Evolutionary conservation across 1,284 basidiomycete genomes (phyloP).

Genomic region (Ganoderma multipileum): DNA sequence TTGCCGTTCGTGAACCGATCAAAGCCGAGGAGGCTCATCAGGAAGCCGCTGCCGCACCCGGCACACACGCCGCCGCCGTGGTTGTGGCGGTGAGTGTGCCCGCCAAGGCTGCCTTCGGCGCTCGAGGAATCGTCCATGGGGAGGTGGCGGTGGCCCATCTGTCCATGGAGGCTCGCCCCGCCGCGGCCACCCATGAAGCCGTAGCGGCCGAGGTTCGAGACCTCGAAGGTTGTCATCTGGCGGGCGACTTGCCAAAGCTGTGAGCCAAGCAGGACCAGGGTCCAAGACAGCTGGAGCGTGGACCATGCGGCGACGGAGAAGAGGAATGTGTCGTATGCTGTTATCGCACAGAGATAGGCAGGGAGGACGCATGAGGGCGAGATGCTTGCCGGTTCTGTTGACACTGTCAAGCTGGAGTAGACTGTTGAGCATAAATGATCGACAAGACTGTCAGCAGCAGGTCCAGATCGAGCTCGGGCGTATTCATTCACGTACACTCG

Average conservation of each 20-base stretch:
- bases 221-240: conserved; percentile 97
- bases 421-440: conserved; percentile 41
- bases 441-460: background rate
- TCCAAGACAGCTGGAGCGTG: conserved; percentile 94
- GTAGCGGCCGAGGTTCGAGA: conserved; percentile 92
- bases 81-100: conserved; percentile 37
- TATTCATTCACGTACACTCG: conserved; percentile 64
- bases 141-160: conserved; percentile 72
- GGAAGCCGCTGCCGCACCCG: conserved; percentile 62
- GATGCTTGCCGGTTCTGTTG: conserved; percentile 49
- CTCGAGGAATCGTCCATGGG: conserved; percentile 31
- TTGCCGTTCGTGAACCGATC: conserved; percentile 93
- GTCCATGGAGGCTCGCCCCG: conserved; percentile 67
- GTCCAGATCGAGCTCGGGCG: conserved; percentile 9
- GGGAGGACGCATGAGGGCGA: conserved; percentile 76
- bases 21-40: conserved; percentile 90
- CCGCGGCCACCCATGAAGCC: conserved; percentile 98
- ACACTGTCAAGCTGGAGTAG: conserved; percentile 52
- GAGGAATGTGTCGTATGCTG: conserved; percentile 83
- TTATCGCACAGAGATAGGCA: conserved; percentile 70
- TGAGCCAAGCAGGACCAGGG: conserved; percentile 81
- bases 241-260: conserved; percentile 93
- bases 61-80: conserved; percentile 42
- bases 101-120: conserved; percentile 30
- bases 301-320: conserved; percentile 85